These are phyloP conservation scores for Lineolata rhizophorae DNA, from an alignment of 495 filamentous ascomycete genomes.

Conservation along the genomic window DNA sequence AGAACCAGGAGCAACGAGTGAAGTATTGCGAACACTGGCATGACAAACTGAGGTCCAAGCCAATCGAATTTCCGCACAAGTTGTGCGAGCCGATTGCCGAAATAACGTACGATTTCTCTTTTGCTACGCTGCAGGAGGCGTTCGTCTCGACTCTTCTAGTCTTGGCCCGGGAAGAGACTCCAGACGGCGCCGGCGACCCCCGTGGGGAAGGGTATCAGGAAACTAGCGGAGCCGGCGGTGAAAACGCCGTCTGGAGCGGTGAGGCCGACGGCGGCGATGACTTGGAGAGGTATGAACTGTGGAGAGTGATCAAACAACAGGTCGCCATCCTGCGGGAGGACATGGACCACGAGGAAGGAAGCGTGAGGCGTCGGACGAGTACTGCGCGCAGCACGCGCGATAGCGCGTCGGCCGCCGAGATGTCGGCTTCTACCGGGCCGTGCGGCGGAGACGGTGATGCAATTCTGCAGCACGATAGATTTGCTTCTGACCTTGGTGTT, in stretches of 20 bases:
- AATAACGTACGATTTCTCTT: conserved; percentile 37
- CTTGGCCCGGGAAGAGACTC: conserved; percentile 15
- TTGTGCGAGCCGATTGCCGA: conserved; percentile 30
- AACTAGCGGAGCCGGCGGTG: too few species aligned
- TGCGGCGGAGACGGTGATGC: too few species aligned
- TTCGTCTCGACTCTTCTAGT: conserved; percentile 36
- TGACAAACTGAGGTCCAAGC: conserved; percentile 29
- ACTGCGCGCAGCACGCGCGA: too few species aligned
- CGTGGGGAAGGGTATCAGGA: too few species aligned
- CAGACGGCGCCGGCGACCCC: too few species aligned
- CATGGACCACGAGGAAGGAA: too few species aligned
- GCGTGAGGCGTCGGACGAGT: too few species aligned
- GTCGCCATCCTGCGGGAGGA: conserved; percentile 30
- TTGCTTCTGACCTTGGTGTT: too few species aligned
- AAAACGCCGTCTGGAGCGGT: too few species aligned
- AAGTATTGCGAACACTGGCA: conserved; percentile 27
- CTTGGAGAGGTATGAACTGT: conserved; percentile 25
- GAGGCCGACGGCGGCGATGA: conserved; percentile 13
- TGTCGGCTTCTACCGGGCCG: too few species aligned
- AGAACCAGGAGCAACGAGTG: conserved; percentile 13
- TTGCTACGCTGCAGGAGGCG: conserved; percentile 43
- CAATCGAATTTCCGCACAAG: conserved; percentile 31
- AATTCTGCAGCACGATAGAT: too few species aligned
- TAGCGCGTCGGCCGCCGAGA: too few species aligned
- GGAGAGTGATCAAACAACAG: conserved; percentile 34